A percentile compares a stretch with the other conserved stretches of the same genome.
phyloP scores from a whole-genome alignment of 352 stramenopile species.

The Globisporangium lucens region DNA sequence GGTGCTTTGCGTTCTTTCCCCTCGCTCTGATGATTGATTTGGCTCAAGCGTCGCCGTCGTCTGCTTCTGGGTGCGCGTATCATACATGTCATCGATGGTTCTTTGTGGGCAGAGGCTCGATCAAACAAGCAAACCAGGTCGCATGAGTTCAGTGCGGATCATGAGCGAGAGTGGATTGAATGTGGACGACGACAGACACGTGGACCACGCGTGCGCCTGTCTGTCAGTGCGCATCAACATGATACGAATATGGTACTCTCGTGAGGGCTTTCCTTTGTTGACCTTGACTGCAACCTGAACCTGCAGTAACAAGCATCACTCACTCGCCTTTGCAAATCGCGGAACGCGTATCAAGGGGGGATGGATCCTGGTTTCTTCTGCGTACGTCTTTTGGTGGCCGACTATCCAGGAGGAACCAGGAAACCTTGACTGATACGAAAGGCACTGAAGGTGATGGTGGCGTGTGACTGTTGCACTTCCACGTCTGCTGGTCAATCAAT shows the following conservation, averaged over 20 bases:
- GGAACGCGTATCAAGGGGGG: background rate
- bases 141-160: background rate
- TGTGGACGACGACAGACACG: background rate
- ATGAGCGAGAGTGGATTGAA: background rate
- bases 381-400: background rate
- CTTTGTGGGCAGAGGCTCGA: background rate
- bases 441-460: background rate
- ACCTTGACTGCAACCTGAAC: background rate
- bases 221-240: background rate
- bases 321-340: background rate
- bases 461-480: constrained; percentile 6
- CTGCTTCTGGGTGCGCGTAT: background rate
- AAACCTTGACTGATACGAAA: background rate
- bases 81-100: background rate
- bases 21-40: background rate
- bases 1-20: background rate
- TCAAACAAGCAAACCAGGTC: background rate
- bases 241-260: background rate
- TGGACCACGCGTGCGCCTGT: background rate
- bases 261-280: background rate
- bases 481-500: background rate
- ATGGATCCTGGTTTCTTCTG: background rate
- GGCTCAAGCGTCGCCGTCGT: background rate
- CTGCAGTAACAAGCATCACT: background rate
- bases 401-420: background rate